Evolutionary conservation across 176 grass and related monocot genomes (phyloP).

Genomic region (Carex pumila): DNA sequence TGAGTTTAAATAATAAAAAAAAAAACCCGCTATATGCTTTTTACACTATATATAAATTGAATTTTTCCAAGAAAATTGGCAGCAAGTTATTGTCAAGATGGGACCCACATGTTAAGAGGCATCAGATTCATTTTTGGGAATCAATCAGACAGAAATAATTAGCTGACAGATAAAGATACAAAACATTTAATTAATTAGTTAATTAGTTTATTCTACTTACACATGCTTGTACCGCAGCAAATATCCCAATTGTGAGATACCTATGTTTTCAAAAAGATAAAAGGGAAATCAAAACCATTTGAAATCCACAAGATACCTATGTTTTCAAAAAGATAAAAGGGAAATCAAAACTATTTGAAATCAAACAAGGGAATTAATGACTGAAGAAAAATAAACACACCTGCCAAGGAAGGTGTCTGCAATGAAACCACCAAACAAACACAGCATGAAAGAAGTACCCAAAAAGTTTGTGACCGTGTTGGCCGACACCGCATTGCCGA

Average conservation of each 20-base stretch:
- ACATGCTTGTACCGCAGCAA: conserved; percentile 66
- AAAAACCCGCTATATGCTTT: background rate
- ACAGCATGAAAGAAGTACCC: conserved; percentile 95
- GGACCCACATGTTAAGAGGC: background rate
- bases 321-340: background rate
- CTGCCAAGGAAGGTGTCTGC: conserved; percentile 93
- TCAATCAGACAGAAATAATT: background rate
- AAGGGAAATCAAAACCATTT: background rate
- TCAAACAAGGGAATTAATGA: no score
- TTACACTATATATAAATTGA: background rate
- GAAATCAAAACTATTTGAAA: background rate
- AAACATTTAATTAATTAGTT: background rate
- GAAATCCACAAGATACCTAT: conserved; percentile 41
- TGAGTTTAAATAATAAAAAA: background rate
- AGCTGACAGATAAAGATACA: background rate
- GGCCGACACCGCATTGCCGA: conserved; percentile 70
- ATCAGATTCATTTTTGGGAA: background rate
- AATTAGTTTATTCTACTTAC: conserved; percentile 22
- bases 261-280: background rate
- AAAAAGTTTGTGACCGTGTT: conserved; percentile 95
- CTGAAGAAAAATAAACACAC: background rate
- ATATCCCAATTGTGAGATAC: conserved; percentile 89
- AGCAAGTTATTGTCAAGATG: background rate
- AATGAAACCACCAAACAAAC: conserved; percentile 87
- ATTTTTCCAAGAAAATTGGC: background rate